Evolutionary conservation across 257 asterid genomes (phyloP), one percentile per base, ranked within the genome.

Genomic region (Cordia subcordata): DNA sequence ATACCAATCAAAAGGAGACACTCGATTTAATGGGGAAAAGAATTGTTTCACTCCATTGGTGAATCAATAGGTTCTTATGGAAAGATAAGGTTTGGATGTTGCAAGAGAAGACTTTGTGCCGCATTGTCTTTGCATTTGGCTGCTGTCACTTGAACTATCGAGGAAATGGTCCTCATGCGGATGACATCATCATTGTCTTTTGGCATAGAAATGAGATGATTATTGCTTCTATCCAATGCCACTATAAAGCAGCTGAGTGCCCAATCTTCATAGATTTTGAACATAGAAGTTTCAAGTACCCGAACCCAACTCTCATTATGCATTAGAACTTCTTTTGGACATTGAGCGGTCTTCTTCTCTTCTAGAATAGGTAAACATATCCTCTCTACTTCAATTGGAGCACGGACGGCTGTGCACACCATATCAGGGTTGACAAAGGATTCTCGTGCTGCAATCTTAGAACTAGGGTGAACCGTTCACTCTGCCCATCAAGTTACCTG

Each of bases 191-290:
- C 56, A 76, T 68, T 46, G 35, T 6, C 67, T 11, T 51, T 81
- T 13, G 85, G 74, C 52, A 56, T 70, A 56, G 83, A 74, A 45
- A 66, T 15, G 10, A 33, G 61, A 58, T 19, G 69, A 76, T 75
- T 85, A 69, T 67, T 74, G 49, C 72, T 60, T 51, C 47, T 74
- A 47, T 64, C 69, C 85, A 80, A 69, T n/a, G 56, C 96, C 94
- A 65, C 83, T 85, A 14, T 95, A 83, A 52, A 76, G 76, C 80
- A 90, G 66, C 97, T 88, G 77, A 35, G 76, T 64, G 49, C 96
- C 95, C 39, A 88, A 75, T 67, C 81, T 53, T 74, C 86, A 38
- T 76, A 71, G 60, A 87, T 63, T 73, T 75, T 81, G 71, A 85
- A 87, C 69, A 58, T 65, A 44, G 82, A 71, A 50, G 59, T 13